Percentiles rank a stretch among this genome's conserved stretches.
Evolutionary conservation across 441 rosid species (phyloP).

Genomic region (Euphorbia schlechtendalii): DNA sequence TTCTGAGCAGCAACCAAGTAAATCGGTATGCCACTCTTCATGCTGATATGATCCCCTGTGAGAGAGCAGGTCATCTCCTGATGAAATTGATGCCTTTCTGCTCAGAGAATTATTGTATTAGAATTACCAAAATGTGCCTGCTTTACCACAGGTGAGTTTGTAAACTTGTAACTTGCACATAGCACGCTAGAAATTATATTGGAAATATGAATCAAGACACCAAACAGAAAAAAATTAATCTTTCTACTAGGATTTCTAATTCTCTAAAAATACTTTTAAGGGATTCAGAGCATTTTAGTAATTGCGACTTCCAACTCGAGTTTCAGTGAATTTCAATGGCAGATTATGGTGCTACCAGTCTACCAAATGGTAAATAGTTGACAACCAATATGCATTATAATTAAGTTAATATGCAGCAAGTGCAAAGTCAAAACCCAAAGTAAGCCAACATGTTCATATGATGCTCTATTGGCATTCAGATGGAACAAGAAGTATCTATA

Average conservation of each 20-base stretch:
- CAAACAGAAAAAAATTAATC: too few species aligned
- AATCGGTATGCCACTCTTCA: constrained; percentile 81
- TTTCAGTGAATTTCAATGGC: background rate
- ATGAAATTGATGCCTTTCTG: constrained; percentile 71
- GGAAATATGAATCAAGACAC: constrained; percentile 7
- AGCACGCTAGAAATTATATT: constrained; percentile 2
- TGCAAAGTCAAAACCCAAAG: too few species aligned
- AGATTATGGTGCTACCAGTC: background rate
- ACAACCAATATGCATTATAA: background rate
- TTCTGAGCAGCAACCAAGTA: constrained; percentile 81
- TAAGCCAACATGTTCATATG: background rate
- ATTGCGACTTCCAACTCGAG: background rate
- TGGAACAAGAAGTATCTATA: background rate
- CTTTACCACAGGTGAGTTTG: constrained; percentile 11
- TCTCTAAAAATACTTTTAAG: background rate
- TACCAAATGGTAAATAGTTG: too few species aligned
- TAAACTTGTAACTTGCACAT: constrained; percentile 4
- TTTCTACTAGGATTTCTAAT: background rate
- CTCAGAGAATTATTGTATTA: constrained; percentile 20
- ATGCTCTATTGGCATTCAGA: background rate
- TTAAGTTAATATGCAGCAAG: constrained; percentile 2
- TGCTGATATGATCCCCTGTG: constrained; percentile 39
- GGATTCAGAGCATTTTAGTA: constrained; percentile 2
- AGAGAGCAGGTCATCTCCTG: constrained; percentile 61
- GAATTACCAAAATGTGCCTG: constrained; percentile 11